Evolutionary conservation across 2,329 filamentous ascomycete species (phyloP).

Genomic region (Fusarium humuli): DNA sequence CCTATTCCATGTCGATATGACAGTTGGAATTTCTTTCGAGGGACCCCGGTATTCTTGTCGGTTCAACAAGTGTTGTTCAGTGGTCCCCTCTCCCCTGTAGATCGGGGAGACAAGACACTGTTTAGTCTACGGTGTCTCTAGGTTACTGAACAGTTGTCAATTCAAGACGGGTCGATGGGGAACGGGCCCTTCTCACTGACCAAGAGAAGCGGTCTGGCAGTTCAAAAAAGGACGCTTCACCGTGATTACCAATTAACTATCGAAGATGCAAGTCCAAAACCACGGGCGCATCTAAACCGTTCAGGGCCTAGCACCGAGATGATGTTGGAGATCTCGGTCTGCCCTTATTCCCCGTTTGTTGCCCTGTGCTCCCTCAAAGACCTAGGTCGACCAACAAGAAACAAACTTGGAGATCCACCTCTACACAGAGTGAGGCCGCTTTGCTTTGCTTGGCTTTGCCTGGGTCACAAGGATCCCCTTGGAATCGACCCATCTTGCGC

Average conservation of each 20-base stretch:
- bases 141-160: constrained; percentile 36
- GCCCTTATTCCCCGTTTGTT: constrained; percentile 20
- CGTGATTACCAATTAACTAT: constrained; percentile 38
- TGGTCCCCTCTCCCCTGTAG: constrained; percentile 12
- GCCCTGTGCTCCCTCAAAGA: constrained; percentile 13
- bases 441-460: constrained; percentile 21
- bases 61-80: constrained; percentile 6
- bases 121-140: constrained; percentile 14
- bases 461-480: constrained; percentile 31
- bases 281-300: constrained; percentile 35
- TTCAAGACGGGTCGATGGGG: constrained; percentile 37
- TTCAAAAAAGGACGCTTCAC: constrained; percentile 23
- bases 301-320: constrained; percentile 30
- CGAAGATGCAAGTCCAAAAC: constrained; percentile 30
- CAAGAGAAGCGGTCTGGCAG: constrained; percentile 44
- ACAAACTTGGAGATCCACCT: constrained; percentile 35
- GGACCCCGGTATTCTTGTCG: constrained; percentile 16
- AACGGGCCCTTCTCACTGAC: constrained; percentile 31
- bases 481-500: constrained; percentile 35
- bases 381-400: constrained; percentile 33
- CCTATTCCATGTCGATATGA: constrained; percentile 34
- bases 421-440: constrained; percentile 33
- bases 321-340: constrained; percentile 32
- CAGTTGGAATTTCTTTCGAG: constrained; percentile 14
- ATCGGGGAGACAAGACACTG: constrained; percentile 29